These are phyloP conservation scores for Cymbopogon flexuosus DNA, from an alignment of 202 grass and related monocot genomes.

Conservation along the genomic window DNA sequence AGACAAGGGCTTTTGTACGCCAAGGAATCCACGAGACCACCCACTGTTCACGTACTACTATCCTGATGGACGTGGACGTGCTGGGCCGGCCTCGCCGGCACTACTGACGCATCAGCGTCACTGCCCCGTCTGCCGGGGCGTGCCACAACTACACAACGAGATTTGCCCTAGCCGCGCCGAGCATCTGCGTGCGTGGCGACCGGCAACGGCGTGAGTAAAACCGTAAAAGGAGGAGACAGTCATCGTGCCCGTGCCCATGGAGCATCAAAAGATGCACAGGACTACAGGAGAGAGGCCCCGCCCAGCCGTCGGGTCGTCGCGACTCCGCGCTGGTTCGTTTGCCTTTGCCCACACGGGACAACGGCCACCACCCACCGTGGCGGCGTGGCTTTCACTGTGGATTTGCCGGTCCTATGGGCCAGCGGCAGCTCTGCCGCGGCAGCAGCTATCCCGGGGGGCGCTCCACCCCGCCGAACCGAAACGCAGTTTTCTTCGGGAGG, in stretches of 20 bases:
- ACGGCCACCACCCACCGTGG: no score
- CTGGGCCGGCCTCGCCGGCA: no score
- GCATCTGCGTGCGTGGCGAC: no score
- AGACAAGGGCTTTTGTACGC: neutral
- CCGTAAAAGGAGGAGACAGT: neutral
- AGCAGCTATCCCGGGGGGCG: constrained; percentile 34
- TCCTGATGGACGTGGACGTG: neutral
- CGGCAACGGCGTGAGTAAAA: neutral
- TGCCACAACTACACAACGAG: neutral
- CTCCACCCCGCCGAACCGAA: neutral
- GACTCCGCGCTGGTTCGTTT: no score
- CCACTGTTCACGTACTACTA: neutral
- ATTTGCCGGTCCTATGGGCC: neutral
- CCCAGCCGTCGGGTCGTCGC: no score
- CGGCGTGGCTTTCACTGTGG: neutral
- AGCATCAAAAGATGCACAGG: no score
- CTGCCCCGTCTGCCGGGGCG: neutral
- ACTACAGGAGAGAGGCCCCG: no score
- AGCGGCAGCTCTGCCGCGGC: constrained; percentile 15
- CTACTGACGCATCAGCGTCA: no score
- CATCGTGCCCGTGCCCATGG: neutral
- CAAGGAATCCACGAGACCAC: neutral
- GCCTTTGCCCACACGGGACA: no score
- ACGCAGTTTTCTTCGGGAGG: neutral
- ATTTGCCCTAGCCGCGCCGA: neutral